Conservation (phyloP, 306 rosid species). For the Delonix regia region DNA sequence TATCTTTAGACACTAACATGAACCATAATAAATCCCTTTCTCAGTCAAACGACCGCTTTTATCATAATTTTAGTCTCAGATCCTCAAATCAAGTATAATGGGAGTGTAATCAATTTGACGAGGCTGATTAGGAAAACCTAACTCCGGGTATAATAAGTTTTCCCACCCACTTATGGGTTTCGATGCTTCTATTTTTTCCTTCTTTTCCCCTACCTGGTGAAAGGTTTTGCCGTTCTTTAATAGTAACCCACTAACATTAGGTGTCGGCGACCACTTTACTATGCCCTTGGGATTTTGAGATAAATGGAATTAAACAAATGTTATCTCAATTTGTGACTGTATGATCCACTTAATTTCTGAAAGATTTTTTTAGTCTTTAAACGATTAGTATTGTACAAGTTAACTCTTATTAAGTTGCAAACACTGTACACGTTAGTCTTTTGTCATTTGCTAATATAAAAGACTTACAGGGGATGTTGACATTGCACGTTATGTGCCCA, state of each 20-base stretch:
- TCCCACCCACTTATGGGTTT: neutral
- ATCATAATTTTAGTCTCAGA: neutral
- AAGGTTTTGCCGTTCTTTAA: no score
- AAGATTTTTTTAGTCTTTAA: neutral
- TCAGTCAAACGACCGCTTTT: neutral
- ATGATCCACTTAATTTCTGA: neutral
- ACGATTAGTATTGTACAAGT: neutral
- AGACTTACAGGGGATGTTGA: no score
- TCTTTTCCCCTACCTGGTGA: no score
- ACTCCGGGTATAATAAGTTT: neutral
- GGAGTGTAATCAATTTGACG: neutral
- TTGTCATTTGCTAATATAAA: no score
- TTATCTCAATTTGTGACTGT: neutral
- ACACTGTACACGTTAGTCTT: neutral
- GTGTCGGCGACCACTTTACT: neutral
- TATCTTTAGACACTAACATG: neutral
- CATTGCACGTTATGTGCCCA: neutral
- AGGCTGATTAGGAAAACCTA: neutral
- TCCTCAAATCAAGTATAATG: neutral
- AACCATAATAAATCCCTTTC: neutral
- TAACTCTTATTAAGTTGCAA: neutral
- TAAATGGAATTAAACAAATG: neutral
- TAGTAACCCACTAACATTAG: neutral
- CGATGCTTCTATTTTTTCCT: neutral
- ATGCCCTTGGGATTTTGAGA: neutral